Base-by-base conservation (phyloP, 116 monocot species). In the Posidonia oceanica region DNA sequence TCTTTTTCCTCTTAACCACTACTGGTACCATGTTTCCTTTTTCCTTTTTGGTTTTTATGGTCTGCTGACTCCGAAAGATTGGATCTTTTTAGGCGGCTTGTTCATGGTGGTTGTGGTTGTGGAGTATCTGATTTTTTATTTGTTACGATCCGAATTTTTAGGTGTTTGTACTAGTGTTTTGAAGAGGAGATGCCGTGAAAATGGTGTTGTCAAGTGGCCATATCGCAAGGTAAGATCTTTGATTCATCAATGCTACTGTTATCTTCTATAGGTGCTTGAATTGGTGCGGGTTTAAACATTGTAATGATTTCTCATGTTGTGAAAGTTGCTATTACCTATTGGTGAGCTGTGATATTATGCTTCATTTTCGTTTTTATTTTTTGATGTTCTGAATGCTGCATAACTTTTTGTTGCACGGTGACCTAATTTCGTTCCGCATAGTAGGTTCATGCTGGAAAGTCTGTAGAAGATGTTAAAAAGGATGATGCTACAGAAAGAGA, bases 161-260 rank as follows among this genome's bases (percentile, higher is more conserved):
- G 93, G 93, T 67, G 88, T 88, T 37, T 88, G 84, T 61, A 88
- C 86, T 13, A 86, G 88, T 63, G 93, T 84, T 14, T 86, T 93
- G 84, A 93, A 93, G 84, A 88, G 86, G 69, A 86, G 86, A 38
- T 93, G 93, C 20, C 93, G 93, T 59, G 83, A 86, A 60, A 82
- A 93, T 76, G 86, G 88, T 41, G 72, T 88, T 58, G 40, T 80
- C 63, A 86, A 86, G 79, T 93, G 88, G 89, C 93, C 93, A 37
- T 93, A 88, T 78, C 80, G 93, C 29, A 88, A 93, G 88, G 88
- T 92, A 59, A 11, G 48, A 48, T 48, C 7, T 48, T 48, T 48
- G 48, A 12, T 48, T 48, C 48, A 7, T 12, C 12, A 48, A 48
- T 48, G 48, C 12, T 48, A 48, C 48, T 48, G 1, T 48, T 4